Evolutionary conservation across 768 basidiomycete species (phyloP), one percentile per base, ranked within the genome.

Genomic region (Kwoniella europaea): DNA sequence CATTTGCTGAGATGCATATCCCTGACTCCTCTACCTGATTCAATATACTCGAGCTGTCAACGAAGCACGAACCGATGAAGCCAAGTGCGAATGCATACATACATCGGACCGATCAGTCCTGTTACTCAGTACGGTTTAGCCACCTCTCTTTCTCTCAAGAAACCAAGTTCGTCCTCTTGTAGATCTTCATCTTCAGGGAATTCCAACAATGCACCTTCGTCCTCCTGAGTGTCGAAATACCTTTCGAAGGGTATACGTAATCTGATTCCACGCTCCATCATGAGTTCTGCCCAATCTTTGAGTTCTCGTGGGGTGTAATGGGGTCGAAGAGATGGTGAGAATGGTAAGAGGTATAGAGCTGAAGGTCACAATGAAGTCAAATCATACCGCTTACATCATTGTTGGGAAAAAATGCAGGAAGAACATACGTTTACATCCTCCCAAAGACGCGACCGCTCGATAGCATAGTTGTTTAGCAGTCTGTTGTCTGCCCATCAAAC

Each of bases 341-440:
- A 86, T 6, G 85, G 83, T 10, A 84, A 71, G 6, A 86, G 74
- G 71, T 85, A 85, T 50, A 86, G 74, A 4, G 75, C 85, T 85
- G 55, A 6, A 69, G 29, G 10, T 4, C 1, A 27, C 46, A 56
- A 27, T 16, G 9, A 42, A 24, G 59, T 27, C 20, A 50, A 67
- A 27, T 6, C 5, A 22, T 10, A 44, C 22, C n/a, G 2, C 44
- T 9, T 18, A 15, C 35, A 53, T 53, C 24, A 58, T 43, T 20
- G 46, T 20, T 1, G 18, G 4, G 4, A 10, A 10, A n/a, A 35
- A 35, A 0, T 15, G 16, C 42, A 59, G 7, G 16, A 29, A 12
- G 53, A 10, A 41, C 82, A 67, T 35, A 85, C 84, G 76, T 74
- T 84, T 84, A 65, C 79, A 81, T 67, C 83, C 84, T 0, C 84